Base-by-base conservation (phyloP, 2,329 filamentous ascomycete genomes). In the Trichoderma endophyticum region DNA sequence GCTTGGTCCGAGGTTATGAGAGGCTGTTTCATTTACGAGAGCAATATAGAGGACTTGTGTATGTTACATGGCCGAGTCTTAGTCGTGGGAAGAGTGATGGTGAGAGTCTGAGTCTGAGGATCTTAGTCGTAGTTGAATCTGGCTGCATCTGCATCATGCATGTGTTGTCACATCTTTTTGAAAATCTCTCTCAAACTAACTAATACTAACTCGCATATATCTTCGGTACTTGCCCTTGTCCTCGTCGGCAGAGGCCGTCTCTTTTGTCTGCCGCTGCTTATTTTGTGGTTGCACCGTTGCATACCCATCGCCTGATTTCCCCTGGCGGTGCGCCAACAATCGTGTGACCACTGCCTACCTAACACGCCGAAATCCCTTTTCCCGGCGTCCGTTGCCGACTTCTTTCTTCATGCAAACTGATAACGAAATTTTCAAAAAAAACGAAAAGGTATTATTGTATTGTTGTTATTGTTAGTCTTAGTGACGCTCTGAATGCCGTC, bases 1-100 rank as follows among this genome's bases (percentile, higher is more conserved):
- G 12, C n/a, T 36, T 54, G 39, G 30, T 26, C 68, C 68, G 68
- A 70, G 68, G 68, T 51, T 64, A 56, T 61, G 65, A 39, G 65
- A 66, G 34, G 30, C 39, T 56, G 63, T 57, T 30, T 57, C 54
- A 57, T 57, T 28, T 18, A 5, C 14, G 24, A 18, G 11, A 36
- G 11, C 11, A 24, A 54, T 54, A 54, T 24, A 24, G 1, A 21
- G 43, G 18, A 12, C 1, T 6, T 11, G 48, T 54, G 21, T n/a
- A 54, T 24, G 48, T 24, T 54, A 54, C 48, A 54, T 54, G 48
- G 48, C 48, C n/a, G 21, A 14, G 48, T 54, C 21, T 24, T 48
- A 28, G 26, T 28, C n/a, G n/a, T n/a, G n/a, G n/a, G n/a, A n/a
- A n/a, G n/a, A n/a, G n/a, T n/a, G n/a, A n/a, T n/a, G n/a, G n/a